Evolutionary conservation across 768 basidiomycete species (phyloP), one percentile per base, ranked within the genome.

Genomic region (Termitomyces titanicus): DNA sequence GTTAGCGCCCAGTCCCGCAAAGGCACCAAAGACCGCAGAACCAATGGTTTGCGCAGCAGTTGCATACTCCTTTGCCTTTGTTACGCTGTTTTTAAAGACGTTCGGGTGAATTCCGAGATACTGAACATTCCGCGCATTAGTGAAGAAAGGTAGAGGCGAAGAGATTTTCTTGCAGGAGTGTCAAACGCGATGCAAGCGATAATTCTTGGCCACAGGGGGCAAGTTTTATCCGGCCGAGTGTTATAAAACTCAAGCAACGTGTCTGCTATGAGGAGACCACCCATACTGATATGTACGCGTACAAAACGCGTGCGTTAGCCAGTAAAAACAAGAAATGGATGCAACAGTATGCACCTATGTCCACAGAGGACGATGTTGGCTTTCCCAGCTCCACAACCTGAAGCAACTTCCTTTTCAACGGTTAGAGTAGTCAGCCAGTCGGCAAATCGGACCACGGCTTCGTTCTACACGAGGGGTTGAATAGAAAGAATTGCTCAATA

Each of bases 351-450:
- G 43, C 55, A 85, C 91, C 90, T 92, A 66, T 97, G 94, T 5
- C 94, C 94, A 66, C 94, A 94, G 7, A 97, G 76, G 3, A 94
- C 88, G 47, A 96, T 80, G 67, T 84, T 91, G 0, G 86, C 87
- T 42, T 81, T 87, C 9, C 92, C 92, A 11, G 89, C 86, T 6
- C 86, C 86, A n/a, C 78, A 67, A 5, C 90, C 89, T 47, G 84
- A 77, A 12, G 85, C 83, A 20, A 87, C 88, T 68, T 96, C 94
- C 57, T 80, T 82, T 66, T 91, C 81, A n/a, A 96, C 88, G 5
- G 89, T 91, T 20, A 92, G 71, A n/a, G 84, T 88, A 0, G 92
- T 89, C 40, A 97, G 80, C 95, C 94, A 97, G 65, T 96, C 94
- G 8, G 92, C 84, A 68, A 97, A 95, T 8, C 83, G 82, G 29